Percentiles rank a stretch among this genome's conserved stretches.
Evolutionary conservation across 23 red algal genomes (phyloP).

Genomic region (Agarophyton chilense): DNA sequence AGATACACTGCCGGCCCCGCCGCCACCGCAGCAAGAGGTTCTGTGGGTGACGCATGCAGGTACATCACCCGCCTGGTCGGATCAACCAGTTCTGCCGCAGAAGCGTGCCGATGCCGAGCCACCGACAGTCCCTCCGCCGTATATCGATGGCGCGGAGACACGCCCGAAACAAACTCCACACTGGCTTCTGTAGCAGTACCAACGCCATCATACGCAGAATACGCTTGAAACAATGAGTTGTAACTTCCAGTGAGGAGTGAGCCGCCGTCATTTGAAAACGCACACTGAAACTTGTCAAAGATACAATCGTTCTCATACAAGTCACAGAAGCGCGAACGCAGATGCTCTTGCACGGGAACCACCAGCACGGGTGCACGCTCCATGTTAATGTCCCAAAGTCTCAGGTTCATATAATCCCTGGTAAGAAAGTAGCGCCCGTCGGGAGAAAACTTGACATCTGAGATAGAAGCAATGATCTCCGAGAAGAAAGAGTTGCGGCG

Average conservation of each 20-base stretch:
- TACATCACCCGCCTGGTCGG: slow-evolving; percentile 74
- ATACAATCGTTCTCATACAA: slow-evolving; percentile 99
- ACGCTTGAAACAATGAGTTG: slow-evolving; percentile 76
- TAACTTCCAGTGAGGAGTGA: slow-evolving; percentile 92
- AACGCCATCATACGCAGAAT: slow-evolving; percentile 63
- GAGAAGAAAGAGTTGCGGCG: slow-evolving; percentile 81
- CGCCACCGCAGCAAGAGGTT: slow-evolving; percentile 72
- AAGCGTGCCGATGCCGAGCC: slow-evolving; percentile 5
- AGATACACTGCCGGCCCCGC: slow-evolving; percentile 79
- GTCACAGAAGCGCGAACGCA: slow-evolving; percentile 80
- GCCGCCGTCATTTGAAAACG: slow-evolving; percentile 82
- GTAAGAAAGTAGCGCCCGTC: slow-evolving; percentile 91
- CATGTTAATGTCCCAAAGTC: slow-evolving; percentile 93
- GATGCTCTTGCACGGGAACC: slow-evolving; percentile 87
- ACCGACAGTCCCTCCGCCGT: slow-evolving; percentile 37
- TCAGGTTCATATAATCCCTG: slow-evolving; percentile 91
- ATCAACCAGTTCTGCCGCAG: slow-evolving; percentile 58
- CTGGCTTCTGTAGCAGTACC: slow-evolving; percentile 78
- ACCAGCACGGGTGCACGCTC: slow-evolving; percentile 72
- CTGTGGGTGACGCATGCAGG: slow-evolving; percentile 47
- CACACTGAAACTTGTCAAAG: slow-evolving; percentile 97
- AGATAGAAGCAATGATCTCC: slow-evolving; percentile 93
- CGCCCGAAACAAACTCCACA: slow-evolving; percentile 82
- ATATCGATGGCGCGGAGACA: slow-evolving; percentile 46
- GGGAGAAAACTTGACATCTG: slow-evolving; percentile 85